These are phyloP conservation scores for Senecio squalidus DNA, from an alignment of 140 eudicot species.

Conservation along the genomic window DNA sequence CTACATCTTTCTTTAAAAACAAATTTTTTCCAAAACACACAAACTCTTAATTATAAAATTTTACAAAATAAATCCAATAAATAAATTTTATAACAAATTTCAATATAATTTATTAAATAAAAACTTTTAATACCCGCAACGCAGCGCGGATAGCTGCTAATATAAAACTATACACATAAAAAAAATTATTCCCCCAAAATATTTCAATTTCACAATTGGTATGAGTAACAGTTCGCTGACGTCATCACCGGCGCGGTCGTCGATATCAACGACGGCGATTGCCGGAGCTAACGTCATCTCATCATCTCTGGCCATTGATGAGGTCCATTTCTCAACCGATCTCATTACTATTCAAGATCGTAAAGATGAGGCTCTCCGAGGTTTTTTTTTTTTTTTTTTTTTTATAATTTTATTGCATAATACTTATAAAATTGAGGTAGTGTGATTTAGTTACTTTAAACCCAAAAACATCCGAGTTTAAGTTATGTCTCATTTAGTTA, in stretches of 20 bases:
- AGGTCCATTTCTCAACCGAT: slow-evolving; percentile 48
- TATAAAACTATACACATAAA: too few relatives aligned
- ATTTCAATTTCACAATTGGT: not conserved
- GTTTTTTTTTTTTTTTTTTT: slow-evolving; percentile 18
- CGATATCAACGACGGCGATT: slow-evolving; percentile 58
- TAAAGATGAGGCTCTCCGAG: slow-evolving; percentile 61
- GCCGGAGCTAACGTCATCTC: slow-evolving; percentile 36
- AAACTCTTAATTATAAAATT: too few relatives aligned
- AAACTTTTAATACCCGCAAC: too few relatives aligned
- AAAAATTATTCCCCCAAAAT: too few relatives aligned
- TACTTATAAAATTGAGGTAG: not conserved
- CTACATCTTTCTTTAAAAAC: too few relatives aligned
- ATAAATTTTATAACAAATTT: too few relatives aligned
- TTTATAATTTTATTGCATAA: not conserved
- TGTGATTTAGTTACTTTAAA: too few relatives aligned
- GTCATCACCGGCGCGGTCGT: slow-evolving; percentile 67
- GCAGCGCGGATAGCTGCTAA: too few relatives aligned
- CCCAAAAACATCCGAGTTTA: slow-evolving; percentile 11
- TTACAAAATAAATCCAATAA: too few relatives aligned
- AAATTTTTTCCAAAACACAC: too few relatives aligned
- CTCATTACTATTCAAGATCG: slow-evolving; percentile 61
- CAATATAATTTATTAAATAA: too few relatives aligned
- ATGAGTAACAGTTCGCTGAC: slow-evolving; percentile 66
- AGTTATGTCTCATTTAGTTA: too few relatives aligned
- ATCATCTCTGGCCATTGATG: slow-evolving; percentile 42